Conservation (phyloP, 2,329 filamentous ascomycete species). For the Stachybotrys echinatus region DNA sequence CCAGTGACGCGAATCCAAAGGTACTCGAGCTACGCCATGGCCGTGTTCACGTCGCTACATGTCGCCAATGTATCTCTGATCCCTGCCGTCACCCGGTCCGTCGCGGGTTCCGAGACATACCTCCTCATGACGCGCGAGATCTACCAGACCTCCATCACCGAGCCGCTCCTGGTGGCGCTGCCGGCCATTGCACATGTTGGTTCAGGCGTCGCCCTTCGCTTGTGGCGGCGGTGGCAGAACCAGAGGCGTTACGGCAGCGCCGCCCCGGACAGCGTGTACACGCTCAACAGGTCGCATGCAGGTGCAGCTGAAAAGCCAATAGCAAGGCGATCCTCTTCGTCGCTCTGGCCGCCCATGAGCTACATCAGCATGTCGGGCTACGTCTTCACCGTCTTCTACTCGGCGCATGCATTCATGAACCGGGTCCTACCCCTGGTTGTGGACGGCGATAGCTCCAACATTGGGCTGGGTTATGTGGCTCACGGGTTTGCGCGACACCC, state of each 20-base stretch:
- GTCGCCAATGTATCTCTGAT: conserved; percentile 77
- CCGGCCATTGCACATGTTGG: conserved; percentile 72
- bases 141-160: conserved; percentile 78
- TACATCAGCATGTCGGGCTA: conserved; percentile 72
- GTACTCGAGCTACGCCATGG: conserved; percentile 84
- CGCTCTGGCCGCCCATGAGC: conserved; percentile 64
- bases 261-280: conserved; percentile 43
- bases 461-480: conserved; percentile 76
- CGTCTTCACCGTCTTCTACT: conserved; percentile 57
- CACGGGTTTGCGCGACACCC: conserved; percentile 78
- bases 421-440: conserved; percentile 68
- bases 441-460: conserved; percentile 80
- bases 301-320: conserved; percentile 26
- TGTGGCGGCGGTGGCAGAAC: conserved; percentile 68
- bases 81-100: conserved; percentile 67
- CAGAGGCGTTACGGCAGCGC: conserved; percentile 70
- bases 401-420: conserved; percentile 71
- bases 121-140: conserved; percentile 86
- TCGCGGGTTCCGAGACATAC: conserved; percentile 73
- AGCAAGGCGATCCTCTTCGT: conserved; percentile 17
- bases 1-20: conserved; percentile 62
- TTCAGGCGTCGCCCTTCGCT: conserved; percentile 70
- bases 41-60: conserved; percentile 71
- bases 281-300: conserved; percentile 25
- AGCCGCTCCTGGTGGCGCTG: conserved; percentile 72